Evolutionary conservation across 2,329 filamentous ascomycete genomes (phyloP).

Genomic region (Neobulgaria alba): DNA sequence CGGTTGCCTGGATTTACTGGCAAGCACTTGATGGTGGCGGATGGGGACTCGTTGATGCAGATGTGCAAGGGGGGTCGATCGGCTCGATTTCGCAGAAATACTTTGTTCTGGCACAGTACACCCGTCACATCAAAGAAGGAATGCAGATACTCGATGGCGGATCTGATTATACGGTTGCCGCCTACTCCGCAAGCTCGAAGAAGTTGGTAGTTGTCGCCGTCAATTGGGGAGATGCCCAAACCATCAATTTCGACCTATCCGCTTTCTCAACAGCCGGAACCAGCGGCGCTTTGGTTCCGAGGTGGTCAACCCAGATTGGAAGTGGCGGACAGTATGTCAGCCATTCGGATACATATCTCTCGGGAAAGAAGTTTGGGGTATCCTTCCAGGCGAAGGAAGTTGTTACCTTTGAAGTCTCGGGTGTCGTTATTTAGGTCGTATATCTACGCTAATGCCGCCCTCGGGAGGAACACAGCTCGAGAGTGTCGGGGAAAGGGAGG

Average conservation of each 20-base stretch:
- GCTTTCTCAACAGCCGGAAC: conserved; percentile 27
- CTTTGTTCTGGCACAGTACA: conserved; percentile 35
- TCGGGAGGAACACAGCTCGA: too few species aligned
- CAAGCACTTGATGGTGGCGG: conserved; percentile 34
- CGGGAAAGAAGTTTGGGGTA: conserved; percentile 31
- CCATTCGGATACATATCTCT: conserved; percentile 28
- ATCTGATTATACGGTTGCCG: conserved; percentile 31
- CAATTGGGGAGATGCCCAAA: conserved; percentile 33
- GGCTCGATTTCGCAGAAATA: conserved; percentile 32
- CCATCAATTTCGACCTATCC: conserved; percentile 33
- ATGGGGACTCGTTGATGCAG: conserved; percentile 35
- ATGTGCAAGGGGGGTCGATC: conserved; percentile 30
- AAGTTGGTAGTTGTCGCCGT: conserved; percentile 34
- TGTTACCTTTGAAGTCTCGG: conserved; percentile 32
- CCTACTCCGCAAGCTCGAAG: conserved; percentile 29
- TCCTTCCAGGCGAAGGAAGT: conserved; percentile 30
- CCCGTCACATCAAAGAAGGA: conserved; percentile 34
- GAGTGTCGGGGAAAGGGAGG: too few species aligned
- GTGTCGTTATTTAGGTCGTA: neutral
- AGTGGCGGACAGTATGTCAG: conserved; percentile 30
- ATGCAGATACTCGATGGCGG: conserved; percentile 34
- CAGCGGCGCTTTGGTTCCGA: conserved; percentile 28
- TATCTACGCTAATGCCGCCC: too few species aligned
- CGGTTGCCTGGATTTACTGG: conserved; percentile 38
- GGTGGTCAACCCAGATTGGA: conserved; percentile 33